Base-by-base conservation (phyloP, 257 asterid genomes). In the Gentiana straminea region DNA sequence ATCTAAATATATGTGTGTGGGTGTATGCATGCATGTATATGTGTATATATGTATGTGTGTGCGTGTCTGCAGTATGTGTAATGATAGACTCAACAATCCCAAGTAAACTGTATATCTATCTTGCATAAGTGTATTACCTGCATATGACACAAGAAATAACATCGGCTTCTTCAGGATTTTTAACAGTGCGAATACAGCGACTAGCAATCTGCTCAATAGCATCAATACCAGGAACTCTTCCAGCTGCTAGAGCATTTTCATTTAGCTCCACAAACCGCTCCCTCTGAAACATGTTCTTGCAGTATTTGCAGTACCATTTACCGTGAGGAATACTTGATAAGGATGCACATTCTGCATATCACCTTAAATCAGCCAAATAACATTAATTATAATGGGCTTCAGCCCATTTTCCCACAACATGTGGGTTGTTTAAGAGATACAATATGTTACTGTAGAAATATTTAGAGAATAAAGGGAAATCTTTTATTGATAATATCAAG, bases 241-340 rank as follows among this genome's bases (percentile, higher is more conserved):
- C 99, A 35, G 99, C 95, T 44, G 97, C 95, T 52, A 86, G 81
- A 64, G 94, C 95, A 77, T 92, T 89, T 60, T 81, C 87, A 74
- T 89, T 89, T 74, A 61, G 62, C 66, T 86, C 86, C 53, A 76
- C 91, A 63, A 68, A 79, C 62, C 64, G 86, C 76, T 89, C 97
- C 77, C 86, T 88, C 83, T 77, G 81, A 71, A 88, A 82, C 89
- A 81, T 80, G 78, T 72, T 88, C 57, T 85, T 84, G 79, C 99
- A 92, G 79, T 92, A 92, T 60, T 86, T 86, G 73, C 99, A 92
- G 75, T 75, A 89, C 99, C 96, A 92, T 77, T 86, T 92, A 67
- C 94, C 96, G 61, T 67, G 81, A 71, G 99, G 94, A 70, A 89
- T 77, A 74, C 77, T 69, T 24, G 76, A 55, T 59, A 92, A 63